Percentiles rank a stretch among this genome's conserved stretches.
These are phyloP conservation scores for Lasiodiplodia theobromae DNA, from an alignment of 2,329 filamentous ascomycete genomes.

Conservation along the genomic window DNA sequence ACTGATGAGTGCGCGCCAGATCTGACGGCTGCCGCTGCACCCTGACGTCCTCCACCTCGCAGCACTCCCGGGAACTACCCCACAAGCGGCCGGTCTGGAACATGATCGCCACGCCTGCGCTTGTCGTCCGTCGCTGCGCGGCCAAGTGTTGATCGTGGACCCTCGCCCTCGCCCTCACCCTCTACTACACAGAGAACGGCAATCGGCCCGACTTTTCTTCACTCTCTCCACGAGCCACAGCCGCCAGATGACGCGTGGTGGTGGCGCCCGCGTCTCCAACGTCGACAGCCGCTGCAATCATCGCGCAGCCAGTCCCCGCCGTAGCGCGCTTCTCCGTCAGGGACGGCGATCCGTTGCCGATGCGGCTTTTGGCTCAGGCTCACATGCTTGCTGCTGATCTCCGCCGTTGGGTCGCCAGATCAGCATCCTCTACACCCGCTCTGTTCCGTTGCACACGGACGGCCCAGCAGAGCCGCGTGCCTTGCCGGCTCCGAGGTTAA, in stretches of 20 bases:
- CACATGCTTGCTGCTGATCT: slow-evolving; percentile 28
- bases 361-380: slow-evolving; percentile 13
- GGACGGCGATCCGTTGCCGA: slow-evolving; percentile 19
- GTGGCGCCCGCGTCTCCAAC: slow-evolving; percentile 16
- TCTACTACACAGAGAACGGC: slow-evolving; percentile 8
- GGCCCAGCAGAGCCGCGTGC: slow-evolving; percentile 16
- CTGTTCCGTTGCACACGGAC: slow-evolving; percentile 3
- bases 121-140: slow-evolving; percentile 5
- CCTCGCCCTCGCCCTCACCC: slow-evolving; percentile 1
- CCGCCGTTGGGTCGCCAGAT: slow-evolving; percentile 20
- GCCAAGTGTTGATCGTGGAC: slow-evolving; percentile 23
- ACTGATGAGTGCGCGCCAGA: slow-evolving; percentile 9
- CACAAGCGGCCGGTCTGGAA: slow-evolving; percentile 25
- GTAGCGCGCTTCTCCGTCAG: background rate
- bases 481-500: slow-evolving; percentile 3
- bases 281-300: slow-evolving; percentile 7
- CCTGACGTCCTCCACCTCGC: slow-evolving; percentile 17
- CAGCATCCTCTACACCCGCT: slow-evolving; percentile 12
- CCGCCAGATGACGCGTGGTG: slow-evolving; percentile 17
- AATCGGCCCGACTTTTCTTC: slow-evolving; percentile 21
- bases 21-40: slow-evolving; percentile 15
- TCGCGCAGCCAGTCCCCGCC: background rate
- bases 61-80: slow-evolving; percentile 22
- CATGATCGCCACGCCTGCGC: slow-evolving; percentile 16
- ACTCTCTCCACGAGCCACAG: slow-evolving; percentile 19